Conservation (phyloP, 208 protist species). For the Leishmania braziliensis region DNA sequence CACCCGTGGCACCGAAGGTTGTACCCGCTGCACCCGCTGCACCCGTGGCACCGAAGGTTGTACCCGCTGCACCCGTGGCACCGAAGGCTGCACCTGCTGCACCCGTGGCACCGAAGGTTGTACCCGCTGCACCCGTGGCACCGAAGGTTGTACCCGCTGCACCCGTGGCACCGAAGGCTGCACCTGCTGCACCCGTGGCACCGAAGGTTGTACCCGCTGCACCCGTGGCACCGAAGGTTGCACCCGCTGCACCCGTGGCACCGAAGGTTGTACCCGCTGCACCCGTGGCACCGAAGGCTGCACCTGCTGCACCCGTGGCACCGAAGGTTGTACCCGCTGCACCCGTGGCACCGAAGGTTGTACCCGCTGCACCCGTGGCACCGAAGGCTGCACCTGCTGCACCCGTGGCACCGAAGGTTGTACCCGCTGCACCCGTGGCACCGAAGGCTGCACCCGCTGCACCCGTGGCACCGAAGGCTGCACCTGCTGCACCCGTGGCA, state of each 20-base stretch:
- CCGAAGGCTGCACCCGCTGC: slow-evolving; percentile 12
- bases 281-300: too few relatives aligned
- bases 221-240: too few relatives aligned
- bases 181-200: neutral
- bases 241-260: too few relatives aligned
- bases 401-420: slow-evolving; percentile 17
- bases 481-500: neutral
- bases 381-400: slow-evolving; percentile 18
- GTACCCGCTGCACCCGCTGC: neutral
- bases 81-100: neutral
- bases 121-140: neutral
- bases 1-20: neutral
- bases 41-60: neutral
- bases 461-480: neutral
- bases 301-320: neutral
- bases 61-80: neutral
- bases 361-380: neutral
- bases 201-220: neutral
- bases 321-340: neutral
- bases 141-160: neutral
- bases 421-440: slow-evolving; percentile 5
- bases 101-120: neutral
- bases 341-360: slow-evolving; percentile 13
- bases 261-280: neutral
- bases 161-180: neutral